Evolutionary conservation across 2,329 filamentous ascomycete genomes (phyloP).

Genomic region (Fusarium guadeloupense): DNA sequence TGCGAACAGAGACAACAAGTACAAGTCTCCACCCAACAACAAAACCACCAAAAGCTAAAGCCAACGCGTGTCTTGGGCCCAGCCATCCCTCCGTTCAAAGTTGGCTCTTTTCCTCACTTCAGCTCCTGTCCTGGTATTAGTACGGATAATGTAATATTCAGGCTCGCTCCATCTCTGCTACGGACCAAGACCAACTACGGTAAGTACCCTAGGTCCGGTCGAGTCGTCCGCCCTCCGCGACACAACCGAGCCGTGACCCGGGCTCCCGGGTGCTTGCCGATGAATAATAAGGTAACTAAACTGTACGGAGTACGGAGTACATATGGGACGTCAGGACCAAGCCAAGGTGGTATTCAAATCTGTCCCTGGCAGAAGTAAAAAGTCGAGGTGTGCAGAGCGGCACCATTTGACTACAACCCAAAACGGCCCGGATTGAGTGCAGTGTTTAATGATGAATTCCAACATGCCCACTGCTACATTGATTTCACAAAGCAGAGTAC

Average conservation of each 20-base stretch:
- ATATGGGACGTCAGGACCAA: not conserved
- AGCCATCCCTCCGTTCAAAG: too few species aligned
- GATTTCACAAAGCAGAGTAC: too few species aligned
- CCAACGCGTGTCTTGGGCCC: slow-evolving; percentile 3
- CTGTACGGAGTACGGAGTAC: not conserved
- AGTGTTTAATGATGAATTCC: too few species aligned
- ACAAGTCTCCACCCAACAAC: slow-evolving; percentile 9
- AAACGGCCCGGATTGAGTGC: slow-evolving; percentile 13
- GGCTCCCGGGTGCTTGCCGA: slow-evolving; percentile 38
- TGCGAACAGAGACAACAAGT: slow-evolving; percentile 13
- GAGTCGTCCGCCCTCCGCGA: slow-evolving; percentile 32
- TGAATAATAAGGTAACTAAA: slow-evolving; percentile 5
- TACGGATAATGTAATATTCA: too few species aligned
- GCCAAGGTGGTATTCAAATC: slow-evolving; percentile 4
- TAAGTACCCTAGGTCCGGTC: slow-evolving; percentile 32
- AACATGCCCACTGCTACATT: too few species aligned
- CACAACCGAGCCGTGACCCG: slow-evolving; percentile 35
- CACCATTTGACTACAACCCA: slow-evolving; percentile 21
- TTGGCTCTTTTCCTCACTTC: too few species aligned
- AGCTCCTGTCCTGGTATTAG: too few species aligned
- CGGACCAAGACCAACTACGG: slow-evolving; percentile 20
- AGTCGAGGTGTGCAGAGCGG: not conserved
- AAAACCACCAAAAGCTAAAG: slow-evolving; percentile 15
- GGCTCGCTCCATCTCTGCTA: slow-evolving; percentile 12
- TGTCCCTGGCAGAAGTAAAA: slow-evolving; percentile 12